These are phyloP conservation scores for Ramularia collo-cygni DNA, from an alignment of 2,329 filamentous ascomycete genomes.

Conservation along the genomic window DNA sequence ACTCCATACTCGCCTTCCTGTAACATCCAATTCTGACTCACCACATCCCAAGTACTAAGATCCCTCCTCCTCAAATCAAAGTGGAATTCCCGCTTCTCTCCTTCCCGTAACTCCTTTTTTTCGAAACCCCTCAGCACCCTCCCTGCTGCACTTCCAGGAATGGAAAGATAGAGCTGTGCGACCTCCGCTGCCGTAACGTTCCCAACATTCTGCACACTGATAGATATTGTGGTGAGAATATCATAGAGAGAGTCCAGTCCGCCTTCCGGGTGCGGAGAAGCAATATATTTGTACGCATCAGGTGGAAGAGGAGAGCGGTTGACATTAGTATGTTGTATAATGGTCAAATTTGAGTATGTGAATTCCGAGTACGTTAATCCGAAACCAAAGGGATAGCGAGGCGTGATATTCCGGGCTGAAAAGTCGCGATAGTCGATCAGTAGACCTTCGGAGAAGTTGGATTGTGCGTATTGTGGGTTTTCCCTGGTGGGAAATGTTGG, in stretches of 20 bases:
- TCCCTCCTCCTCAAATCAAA: constrained; percentile 10
- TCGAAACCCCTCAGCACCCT: constrained; percentile 30
- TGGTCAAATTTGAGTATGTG: constrained; percentile 58
- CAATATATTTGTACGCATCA: not conserved
- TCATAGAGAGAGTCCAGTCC: constrained; percentile 49
- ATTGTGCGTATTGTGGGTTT: constrained; percentile 28
- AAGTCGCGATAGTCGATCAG: constrained; percentile 69
- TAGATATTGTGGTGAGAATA: constrained; percentile 47
- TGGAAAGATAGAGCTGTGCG: constrained; percentile 45
- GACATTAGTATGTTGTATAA: constrained; percentile 40
- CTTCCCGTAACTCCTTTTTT: constrained; percentile 24
- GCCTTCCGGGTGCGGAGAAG: not conserved
- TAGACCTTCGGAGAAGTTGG: constrained; percentile 47
- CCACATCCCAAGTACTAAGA: constrained; percentile 10
- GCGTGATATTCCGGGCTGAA: constrained; percentile 33
- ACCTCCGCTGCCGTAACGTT: constrained; percentile 45
- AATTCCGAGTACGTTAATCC: constrained; percentile 71
- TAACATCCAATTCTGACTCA: constrained; percentile 1
- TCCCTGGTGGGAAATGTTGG: constrained; percentile 32
- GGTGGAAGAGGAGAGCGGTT: not conserved
- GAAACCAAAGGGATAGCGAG: constrained; percentile 37
- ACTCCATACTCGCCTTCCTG: constrained; percentile 15
- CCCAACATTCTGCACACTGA: constrained; percentile 58
- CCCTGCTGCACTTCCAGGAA: constrained; percentile 22
- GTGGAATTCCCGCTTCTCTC: constrained; percentile 7